These are phyloP conservation scores for Linnemannia schmuckeri DNA, from an alignment of 192 early-diverging fungal species.

Conservation along the genomic window DNA sequence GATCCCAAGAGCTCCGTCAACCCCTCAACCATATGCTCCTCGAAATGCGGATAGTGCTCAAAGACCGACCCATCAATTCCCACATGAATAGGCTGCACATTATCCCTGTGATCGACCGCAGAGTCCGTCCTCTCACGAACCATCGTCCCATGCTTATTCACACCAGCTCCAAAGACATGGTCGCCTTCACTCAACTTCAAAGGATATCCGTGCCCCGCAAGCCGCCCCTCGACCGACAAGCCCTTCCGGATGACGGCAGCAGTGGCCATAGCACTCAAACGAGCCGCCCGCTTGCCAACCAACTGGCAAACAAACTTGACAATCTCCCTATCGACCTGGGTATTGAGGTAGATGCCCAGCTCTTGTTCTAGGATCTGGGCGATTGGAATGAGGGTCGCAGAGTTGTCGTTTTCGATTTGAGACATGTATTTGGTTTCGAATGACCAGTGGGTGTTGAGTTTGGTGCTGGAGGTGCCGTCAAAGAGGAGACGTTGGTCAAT, in stretches of 20 bases:
- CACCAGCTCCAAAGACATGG: background rate
- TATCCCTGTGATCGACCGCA: constrained; percentile 5
- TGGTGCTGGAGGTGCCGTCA: constrained; percentile 69
- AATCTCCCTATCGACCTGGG: constrained; percentile 81
- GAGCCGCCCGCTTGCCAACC: constrained; percentile 84
- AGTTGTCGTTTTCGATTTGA: constrained; percentile 75
- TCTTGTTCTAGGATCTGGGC: constrained; percentile 79
- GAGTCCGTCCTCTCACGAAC: constrained; percentile 44
- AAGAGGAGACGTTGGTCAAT: constrained; percentile 86
- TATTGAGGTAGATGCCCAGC: constrained; percentile 71
- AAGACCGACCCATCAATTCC: constrained; percentile 89
- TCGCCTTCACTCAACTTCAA: constrained; percentile 10
- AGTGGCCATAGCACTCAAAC: constrained; percentile 78
- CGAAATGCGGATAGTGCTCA: constrained; percentile 87
- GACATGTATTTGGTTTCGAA: constrained; percentile 86
- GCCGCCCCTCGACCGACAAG: constrained; percentile 28
- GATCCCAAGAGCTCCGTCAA: constrained; percentile 78
- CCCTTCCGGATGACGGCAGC: constrained; percentile 70
- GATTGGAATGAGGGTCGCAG: constrained; percentile 71
- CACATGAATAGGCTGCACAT: constrained; percentile 61
- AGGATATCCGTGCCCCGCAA: constrained; percentile 13
- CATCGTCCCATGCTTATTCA: constrained; percentile 9
- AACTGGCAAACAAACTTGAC: constrained; percentile 86
- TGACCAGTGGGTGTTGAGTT: constrained; percentile 72
- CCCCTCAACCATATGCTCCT: constrained; percentile 75